Evolutionary conservation across 2,329 filamentous ascomycete species (phyloP), one percentile per base, ranked within the genome.

Genomic region (Alternaria novae-zelandiae): DNA sequence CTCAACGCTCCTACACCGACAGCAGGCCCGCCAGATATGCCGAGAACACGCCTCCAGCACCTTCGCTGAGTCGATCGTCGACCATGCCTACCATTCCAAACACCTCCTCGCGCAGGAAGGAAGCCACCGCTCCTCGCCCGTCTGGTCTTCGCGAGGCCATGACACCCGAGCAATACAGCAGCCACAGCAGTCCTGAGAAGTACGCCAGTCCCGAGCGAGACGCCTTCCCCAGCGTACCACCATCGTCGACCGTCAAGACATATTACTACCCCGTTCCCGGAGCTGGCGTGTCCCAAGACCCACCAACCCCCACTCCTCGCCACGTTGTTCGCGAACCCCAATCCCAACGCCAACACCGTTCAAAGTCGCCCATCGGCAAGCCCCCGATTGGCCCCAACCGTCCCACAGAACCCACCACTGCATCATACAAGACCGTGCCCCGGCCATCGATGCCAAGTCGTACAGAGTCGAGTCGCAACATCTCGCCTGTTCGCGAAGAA

Each of bases 61-160:
- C 75, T 5, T 76, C 80, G 23, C 61, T 83, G 47, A 78, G 72
- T 54, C 82, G 83, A 61, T 76, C 82, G 26, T 77, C 83, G 54
- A 84, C 81, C 1, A 83, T 82, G 82, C 82, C 78, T 11, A 47
- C 20, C 5, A 28, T 54, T 4, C 61, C 69, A 10, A 68, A 68
- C 30, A 32, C 73, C 21, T 71, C 72, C 32, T 68, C 74, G n/a
- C 71, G 74, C 56, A 70, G 74, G 57, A 75, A 77, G 54, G 68
- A 74, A 9, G 56, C 69, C 15, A 62, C 63, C 30, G 61, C 54
- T 11, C 21, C 69, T 43, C 75, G 70, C 60, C 62, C 72, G 7
- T 79, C 79, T 8, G 70, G 65, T 23, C 69, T 80, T 5, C 78
- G 78, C 51, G 74, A 73, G 46, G 67, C 75, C 54, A 72, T 64